A percentile compares a stretch with the other conserved stretches of the same genome.
phyloP scores from a whole-genome alignment of 2,329 filamentous ascomycete species.

The Hortaea werneckii region DNA sequence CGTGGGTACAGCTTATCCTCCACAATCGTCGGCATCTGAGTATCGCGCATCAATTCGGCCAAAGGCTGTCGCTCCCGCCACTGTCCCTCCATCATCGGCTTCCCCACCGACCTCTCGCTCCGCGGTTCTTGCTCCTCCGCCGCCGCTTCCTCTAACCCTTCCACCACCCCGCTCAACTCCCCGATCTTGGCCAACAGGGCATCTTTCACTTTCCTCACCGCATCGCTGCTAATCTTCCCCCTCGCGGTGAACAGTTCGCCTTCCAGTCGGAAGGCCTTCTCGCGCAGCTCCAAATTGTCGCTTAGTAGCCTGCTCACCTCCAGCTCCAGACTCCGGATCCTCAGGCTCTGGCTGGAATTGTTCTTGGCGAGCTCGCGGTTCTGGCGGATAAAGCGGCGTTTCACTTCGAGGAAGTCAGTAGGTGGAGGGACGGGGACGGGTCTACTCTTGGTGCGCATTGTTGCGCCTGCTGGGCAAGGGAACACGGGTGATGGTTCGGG shows the following conservation, averaged over 20 bases:
- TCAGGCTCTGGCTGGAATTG: constrained; percentile 67
- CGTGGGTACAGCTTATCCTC: constrained; percentile 61
- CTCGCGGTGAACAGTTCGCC: constrained; percentile 52
- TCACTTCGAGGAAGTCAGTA: constrained; percentile 45
- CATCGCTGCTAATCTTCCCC: constrained; percentile 48
- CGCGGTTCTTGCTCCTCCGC: constrained; percentile 7
- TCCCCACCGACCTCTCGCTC: constrained; percentile 2
- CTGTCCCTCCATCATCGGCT: constrained; percentile 15
- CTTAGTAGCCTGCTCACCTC: constrained; percentile 64
- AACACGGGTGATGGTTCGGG: background rate
- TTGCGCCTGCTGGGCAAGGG: background rate
- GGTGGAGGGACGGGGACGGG: constrained; percentile 12
- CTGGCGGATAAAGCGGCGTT: constrained; percentile 68
- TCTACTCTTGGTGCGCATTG: constrained; percentile 25
- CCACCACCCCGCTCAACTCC: constrained; percentile 56
- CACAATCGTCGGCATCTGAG: constrained; percentile 52
- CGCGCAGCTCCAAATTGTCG: constrained; percentile 66
- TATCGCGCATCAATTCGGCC: constrained; percentile 22
- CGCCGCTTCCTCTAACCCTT: constrained; percentile 45
- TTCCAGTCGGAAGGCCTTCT: constrained; percentile 60
- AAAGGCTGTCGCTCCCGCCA: constrained; percentile 23
- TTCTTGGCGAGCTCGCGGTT: constrained; percentile 71
- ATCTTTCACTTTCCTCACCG: constrained; percentile 58
- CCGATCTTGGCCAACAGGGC: constrained; percentile 62
- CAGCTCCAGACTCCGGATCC: constrained; percentile 66